A percentile compares a stretch with the other conserved stretches of the same genome.
Conservation (phyloP, 495 filamentous ascomycete species). For the Penicillium samsonianum region DNA sequence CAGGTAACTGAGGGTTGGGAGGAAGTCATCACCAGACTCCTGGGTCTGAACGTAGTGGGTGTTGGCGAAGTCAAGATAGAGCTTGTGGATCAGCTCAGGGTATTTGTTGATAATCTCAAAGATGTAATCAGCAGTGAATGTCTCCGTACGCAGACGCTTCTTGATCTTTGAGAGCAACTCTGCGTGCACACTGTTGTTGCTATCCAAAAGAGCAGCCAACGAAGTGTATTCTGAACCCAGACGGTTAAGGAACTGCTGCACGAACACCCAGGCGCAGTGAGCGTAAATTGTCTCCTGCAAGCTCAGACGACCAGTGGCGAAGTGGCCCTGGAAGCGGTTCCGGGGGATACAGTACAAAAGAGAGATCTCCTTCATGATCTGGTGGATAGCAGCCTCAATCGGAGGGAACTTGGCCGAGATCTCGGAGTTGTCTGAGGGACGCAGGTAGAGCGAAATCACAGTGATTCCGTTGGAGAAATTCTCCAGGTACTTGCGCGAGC, state of each 20-base stretch:
- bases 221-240: slow-evolving; percentile 90
- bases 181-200: slow-evolving; percentile 77
- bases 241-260: slow-evolving; percentile 95
- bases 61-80: slow-evolving; percentile 91
- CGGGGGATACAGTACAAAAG: slow-evolving; percentile 97
- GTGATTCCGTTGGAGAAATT: slow-evolving; percentile 99
- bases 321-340: slow-evolving; percentile 89
- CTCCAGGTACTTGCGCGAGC: slow-evolving; percentile 95
- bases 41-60: slow-evolving; percentile 86
- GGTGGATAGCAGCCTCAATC: slow-evolving; percentile 93
- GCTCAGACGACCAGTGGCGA: slow-evolving; percentile 83
- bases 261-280: slow-evolving; percentile 95
- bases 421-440: slow-evolving; percentile 59
- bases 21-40: slow-evolving; percentile 70
- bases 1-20: slow-evolving; percentile 78
- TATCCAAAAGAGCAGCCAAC: slow-evolving; percentile 76
- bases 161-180: slow-evolving; percentile 95
- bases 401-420: slow-evolving; percentile 62
- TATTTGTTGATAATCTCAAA: slow-evolving; percentile 93
- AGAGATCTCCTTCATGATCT: slow-evolving; percentile 98
- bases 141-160: slow-evolving; percentile 90
- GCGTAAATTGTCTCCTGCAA: slow-evolving; percentile 97
- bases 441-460: slow-evolving; percentile 91
- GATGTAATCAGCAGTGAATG: slow-evolving; percentile 97
- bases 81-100: slow-evolving; percentile 79